Base-by-base conservation (phyloP, 1,284 basidiomycete species). In the Moesziomyces parantarcticus region DNA sequence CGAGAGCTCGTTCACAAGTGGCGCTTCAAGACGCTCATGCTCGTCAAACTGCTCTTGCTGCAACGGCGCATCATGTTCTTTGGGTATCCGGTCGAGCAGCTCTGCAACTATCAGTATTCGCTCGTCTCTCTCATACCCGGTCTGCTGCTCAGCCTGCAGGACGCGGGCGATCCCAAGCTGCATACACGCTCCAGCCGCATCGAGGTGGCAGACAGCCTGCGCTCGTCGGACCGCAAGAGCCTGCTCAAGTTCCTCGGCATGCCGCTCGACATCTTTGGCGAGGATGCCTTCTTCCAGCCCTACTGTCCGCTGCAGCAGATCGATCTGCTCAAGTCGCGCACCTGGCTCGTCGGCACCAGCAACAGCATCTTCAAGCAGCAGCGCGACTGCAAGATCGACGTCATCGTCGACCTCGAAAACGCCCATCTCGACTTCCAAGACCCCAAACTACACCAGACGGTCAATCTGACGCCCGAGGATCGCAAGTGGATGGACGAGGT, bases 51-150 rank as follows among this genome's bases (percentile, higher is more conserved):
- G 18, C 85, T 99, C 10, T 91, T 99, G 83, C 86, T 99, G 29
- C 96, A 99, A 39, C 60, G 70, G 14, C 58, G 65, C 20, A 92
- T 98, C 67, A 92, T 99, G 90, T 94, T 99, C 83, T 97, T 90
- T 77, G 96, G 96, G 9, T 94, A 97, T 81, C 96, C 96, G 0
- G 96, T 99, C 0, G 97, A 99, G 84, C 90, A 91, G 60, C 86
- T 99, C 32, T 98, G 96, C 86, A 97, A 94, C 25, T 97, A 94
- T 79, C 97, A 99, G 84, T 99, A 99, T 84, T 96, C 93, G 1
- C 88, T 99, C 25, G 88, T 86, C 26, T 84, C 84, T 1, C 78
- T 86, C 14, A 75, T 85, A 68, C 83, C 46, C 48, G 61, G 65
- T 93, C 88, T 99, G 5, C 86, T 99, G 25, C 92, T 97, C 84